Evolutionary conservation across 805 yeast species (phyloP).

Genomic region (Trichomonascus vanleenenianus): DNA sequence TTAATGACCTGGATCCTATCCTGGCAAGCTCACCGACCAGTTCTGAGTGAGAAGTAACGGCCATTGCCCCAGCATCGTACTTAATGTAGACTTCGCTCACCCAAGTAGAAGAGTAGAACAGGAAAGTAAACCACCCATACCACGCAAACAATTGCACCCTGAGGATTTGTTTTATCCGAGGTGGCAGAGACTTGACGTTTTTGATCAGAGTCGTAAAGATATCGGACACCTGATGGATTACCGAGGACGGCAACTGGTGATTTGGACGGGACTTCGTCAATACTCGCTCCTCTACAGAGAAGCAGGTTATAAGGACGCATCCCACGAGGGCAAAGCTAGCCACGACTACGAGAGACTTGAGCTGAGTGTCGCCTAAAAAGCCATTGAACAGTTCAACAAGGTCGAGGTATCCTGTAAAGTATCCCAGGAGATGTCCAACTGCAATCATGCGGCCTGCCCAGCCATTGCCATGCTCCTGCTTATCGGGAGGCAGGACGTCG

Average conservation of each 20-base stretch:
- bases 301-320: slow-evolving; percentile 36
- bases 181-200: slow-evolving; percentile 32
- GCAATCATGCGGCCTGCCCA: slow-evolving; percentile 66
- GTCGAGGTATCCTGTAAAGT: slow-evolving; percentile 44
- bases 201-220: slow-evolving; percentile 9
- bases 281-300: slow-evolving; percentile 41
- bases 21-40: slow-evolving; percentile 26
- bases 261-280: slow-evolving; percentile 22
- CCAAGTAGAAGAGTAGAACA: slow-evolving; percentile 59
- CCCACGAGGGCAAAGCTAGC: slow-evolving; percentile 37
- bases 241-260: background rate
- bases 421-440: slow-evolving; percentile 50
- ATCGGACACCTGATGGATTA: background rate
- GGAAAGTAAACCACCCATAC: slow-evolving; percentile 62
- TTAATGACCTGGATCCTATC: slow-evolving; percentile 28
- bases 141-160: slow-evolving; percentile 56
- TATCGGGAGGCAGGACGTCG: slow-evolving; percentile 48
- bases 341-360: slow-evolving; percentile 41
- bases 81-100: slow-evolving; percentile 52
- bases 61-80: slow-evolving; percentile 12
- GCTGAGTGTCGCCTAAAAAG: slow-evolving; percentile 40
- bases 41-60: slow-evolving; percentile 18
- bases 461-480: slow-evolving; percentile 54
- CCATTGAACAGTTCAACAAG: slow-evolving; percentile 32
- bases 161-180: slow-evolving; percentile 44